Percentiles rank a stretch among this genome's conserved stretches.
phyloP scores from a whole-genome alignment of 2,329 filamentous ascomycete species.

The Penicillium sp. region DNA sequence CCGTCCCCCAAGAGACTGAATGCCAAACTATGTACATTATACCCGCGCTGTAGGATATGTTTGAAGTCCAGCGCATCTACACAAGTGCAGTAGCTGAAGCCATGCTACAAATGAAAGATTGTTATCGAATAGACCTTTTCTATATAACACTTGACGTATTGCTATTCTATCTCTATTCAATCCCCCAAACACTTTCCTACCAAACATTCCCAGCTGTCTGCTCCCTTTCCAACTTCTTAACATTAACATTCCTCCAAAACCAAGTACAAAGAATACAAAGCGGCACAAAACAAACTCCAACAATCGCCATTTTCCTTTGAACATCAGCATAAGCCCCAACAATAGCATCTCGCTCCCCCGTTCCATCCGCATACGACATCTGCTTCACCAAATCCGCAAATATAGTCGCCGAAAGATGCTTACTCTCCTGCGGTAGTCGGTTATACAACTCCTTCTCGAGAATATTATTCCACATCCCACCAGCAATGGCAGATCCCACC shows the following conservation, averaged over 20 bases:
- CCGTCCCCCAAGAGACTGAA: background rate
- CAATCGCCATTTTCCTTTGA: slow-evolving; percentile 46
- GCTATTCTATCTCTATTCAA: background rate
- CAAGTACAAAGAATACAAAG: slow-evolving; percentile 10
- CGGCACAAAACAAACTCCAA: slow-evolving; percentile 20
- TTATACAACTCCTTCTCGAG: background rate
- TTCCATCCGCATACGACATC: slow-evolving; percentile 41
- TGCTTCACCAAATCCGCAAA: slow-evolving; percentile 11
- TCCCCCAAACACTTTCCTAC: background rate
- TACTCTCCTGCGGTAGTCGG: slow-evolving; percentile 5
- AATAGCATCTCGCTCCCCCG: slow-evolving; percentile 44
- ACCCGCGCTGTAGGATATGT: background rate
- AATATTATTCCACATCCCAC: slow-evolving; percentile 12
- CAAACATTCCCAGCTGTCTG: slow-evolving; percentile 8
- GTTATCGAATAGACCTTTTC: background rate
- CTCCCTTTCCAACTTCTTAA: slow-evolving; percentile 8
- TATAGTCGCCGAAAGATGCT: slow-evolving; percentile 4
- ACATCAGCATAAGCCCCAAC: slow-evolving; percentile 48
- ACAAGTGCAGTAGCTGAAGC: background rate
- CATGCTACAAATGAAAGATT: background rate
- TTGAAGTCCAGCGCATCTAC: background rate
- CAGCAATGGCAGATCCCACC: slow-evolving; percentile 7
- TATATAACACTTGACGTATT: background rate
- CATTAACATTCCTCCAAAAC: slow-evolving; percentile 11
- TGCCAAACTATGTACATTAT: slow-evolving; percentile 2